Evolutionary conservation across 108 stramenopile species (phyloP).

Genomic region (Schizochytrium sp.): DNA sequence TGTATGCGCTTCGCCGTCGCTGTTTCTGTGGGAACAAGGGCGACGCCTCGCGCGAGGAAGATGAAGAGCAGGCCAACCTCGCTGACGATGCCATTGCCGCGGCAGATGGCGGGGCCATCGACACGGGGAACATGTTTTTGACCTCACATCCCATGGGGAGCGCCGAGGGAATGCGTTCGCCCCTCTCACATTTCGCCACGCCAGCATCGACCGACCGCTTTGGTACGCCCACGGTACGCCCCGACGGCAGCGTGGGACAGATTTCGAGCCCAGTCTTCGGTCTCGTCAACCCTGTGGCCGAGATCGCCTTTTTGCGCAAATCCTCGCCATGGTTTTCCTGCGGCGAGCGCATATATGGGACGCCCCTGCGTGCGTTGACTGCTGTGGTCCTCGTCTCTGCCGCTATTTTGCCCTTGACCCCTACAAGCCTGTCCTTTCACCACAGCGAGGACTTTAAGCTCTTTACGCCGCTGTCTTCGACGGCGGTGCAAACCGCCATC

Average conservation of each 20-base stretch:
- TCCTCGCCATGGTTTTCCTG: neutral
- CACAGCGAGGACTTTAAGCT: slow-evolving; percentile 17
- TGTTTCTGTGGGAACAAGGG: too few relatives aligned
- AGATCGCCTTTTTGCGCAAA: slow-evolving; percentile 5
- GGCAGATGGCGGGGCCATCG: too few relatives aligned
- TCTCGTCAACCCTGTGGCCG: neutral
- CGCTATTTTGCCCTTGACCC: slow-evolving; percentile 6
- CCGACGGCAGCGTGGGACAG: neutral
- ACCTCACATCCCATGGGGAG: too few relatives aligned
- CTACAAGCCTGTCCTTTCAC: neutral
- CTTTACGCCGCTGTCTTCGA: neutral
- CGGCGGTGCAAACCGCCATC: neutral
- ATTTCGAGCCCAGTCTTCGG: neutral
- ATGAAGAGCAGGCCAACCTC: too few relatives aligned
- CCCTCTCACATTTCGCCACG: neutral
- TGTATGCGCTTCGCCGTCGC: neutral
- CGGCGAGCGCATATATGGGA: neutral
- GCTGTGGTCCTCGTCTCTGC: neutral
- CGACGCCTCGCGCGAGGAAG: too few relatives aligned
- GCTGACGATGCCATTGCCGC: too few relatives aligned
- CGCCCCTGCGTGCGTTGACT: neutral
- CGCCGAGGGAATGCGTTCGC: neutral
- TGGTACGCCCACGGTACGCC: neutral
- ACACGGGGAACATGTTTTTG: too few relatives aligned
- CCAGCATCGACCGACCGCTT: neutral